These are phyloP conservation scores for Platanthera guangdongensis DNA, from an alignment of 106 monocot genomes.

Conservation along the genomic window DNA sequence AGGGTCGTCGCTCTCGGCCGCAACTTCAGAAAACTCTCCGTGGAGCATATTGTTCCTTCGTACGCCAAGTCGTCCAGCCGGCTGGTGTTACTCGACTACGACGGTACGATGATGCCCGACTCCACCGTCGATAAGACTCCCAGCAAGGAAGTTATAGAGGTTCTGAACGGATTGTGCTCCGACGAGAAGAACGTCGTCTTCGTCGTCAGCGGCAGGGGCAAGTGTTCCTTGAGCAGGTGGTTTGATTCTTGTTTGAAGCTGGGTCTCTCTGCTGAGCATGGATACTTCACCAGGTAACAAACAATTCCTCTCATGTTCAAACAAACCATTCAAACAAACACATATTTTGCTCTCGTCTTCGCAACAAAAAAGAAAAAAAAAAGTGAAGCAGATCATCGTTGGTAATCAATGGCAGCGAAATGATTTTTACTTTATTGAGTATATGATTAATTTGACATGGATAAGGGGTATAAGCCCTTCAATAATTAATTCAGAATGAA, in stretches of 20 bases:
- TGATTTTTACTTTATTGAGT: no score
- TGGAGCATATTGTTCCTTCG: slow-evolving; percentile 63
- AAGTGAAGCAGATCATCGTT: no score
- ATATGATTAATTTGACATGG: no score
- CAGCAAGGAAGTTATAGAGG: slow-evolving; percentile 55
- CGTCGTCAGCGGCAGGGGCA: slow-evolving; percentile 82
- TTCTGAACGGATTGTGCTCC: slow-evolving; percentile 49
- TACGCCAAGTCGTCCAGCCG: slow-evolving; percentile 48
- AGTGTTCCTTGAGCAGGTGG: slow-evolving; percentile 73
- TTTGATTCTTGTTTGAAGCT: slow-evolving; percentile 60
- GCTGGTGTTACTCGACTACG: slow-evolving; percentile 82
- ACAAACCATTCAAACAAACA: no score
- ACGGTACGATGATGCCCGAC: slow-evolving; percentile 87
- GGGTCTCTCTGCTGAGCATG: slow-evolving; percentile 92
- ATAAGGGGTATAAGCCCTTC: no score
- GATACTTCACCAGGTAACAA: slow-evolving; percentile 64
- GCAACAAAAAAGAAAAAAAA: no score
- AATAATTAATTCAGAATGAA: no score
- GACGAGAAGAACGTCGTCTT: slow-evolving; percentile 87
- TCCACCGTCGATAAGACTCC: slow-evolving; percentile 58
- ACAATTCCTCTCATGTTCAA: neutral
- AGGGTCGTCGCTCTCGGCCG: slow-evolving; percentile 72
- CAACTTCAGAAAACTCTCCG: slow-evolving; percentile 69
- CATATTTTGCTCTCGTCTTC: no score
- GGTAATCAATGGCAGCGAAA: no score